Percentiles rank a stretch among this genome's conserved stretches.
Conservation (phyloP, 1,284 basidiomycete genomes). For the Athelia psychrophila region DNA sequence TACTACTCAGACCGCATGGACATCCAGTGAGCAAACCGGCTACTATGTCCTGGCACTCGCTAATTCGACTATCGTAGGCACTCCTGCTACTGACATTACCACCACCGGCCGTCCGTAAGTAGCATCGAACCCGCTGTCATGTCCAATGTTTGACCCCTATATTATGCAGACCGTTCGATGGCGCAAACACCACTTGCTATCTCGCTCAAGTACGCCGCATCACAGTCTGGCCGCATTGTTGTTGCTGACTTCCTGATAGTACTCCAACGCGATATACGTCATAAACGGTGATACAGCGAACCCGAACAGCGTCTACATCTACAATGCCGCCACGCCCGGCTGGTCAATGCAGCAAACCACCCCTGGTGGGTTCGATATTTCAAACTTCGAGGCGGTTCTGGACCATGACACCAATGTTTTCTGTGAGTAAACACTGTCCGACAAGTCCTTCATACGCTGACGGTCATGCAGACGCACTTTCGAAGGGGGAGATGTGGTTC, state of each 20-base stretch:
- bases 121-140: background rate
- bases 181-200: slow-evolving; percentile 66
- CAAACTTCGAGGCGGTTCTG: slow-evolving; percentile 61
- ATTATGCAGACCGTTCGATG: slow-evolving; percentile 60
- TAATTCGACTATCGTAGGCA: slow-evolving; percentile 31
- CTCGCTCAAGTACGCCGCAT: slow-evolving; percentile 49
- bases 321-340: slow-evolving; percentile 56
- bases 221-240: background rate
- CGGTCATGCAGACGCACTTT: slow-evolving; percentile 52
- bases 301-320: slow-evolving; percentile 65
- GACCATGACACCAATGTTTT: slow-evolving; percentile 90
- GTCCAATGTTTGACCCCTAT: background rate
- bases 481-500: slow-evolving; percentile 56
- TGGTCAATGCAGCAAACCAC: slow-evolving; percentile 63
- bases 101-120: slow-evolving; percentile 67
- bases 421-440: slow-evolving; percentile 40
- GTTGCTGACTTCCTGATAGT: slow-evolving; percentile 34
- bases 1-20: slow-evolving; percentile 63
- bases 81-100: slow-evolving; percentile 58
- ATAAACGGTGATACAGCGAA: slow-evolving; percentile 70
- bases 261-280: slow-evolving; percentile 76
- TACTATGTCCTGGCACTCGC: background rate
- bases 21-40: slow-evolving; percentile 40
- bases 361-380: slow-evolving; percentile 50
- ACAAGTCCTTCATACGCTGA: slow-evolving; percentile 8